Evolutionary conservation across 148 eudicot species (phyloP).

Genomic region (Simmondsia chinensis): DNA sequence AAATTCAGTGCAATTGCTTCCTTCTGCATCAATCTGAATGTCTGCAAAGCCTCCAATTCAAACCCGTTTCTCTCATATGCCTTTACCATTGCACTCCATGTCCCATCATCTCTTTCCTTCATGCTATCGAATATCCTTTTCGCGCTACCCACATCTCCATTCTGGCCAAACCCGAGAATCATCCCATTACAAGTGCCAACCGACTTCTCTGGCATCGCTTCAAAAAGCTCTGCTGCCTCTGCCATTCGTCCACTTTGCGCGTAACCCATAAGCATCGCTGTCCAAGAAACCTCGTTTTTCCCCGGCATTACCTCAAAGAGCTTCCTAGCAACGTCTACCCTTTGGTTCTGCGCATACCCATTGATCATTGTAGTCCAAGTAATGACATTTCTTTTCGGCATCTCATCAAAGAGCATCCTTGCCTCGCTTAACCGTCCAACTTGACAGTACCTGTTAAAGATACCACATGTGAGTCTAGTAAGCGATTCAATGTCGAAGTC

Average conservation of each 20-base stretch:
- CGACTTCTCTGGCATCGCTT: constrained; percentile 34
- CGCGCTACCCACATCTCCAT: constrained; percentile 35
- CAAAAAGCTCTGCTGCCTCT: constrained; percentile 36
- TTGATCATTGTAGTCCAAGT: constrained; percentile 41
- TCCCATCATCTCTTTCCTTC: constrained; percentile 32
- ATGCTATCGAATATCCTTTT: constrained; percentile 26
- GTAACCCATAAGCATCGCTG: constrained; percentile 50
- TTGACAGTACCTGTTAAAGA: too few relatives aligned
- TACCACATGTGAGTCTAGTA: too few relatives aligned
- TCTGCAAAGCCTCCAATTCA: constrained; percentile 29
- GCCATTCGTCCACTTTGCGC: constrained; percentile 36
- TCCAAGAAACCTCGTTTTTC: constrained; percentile 50
- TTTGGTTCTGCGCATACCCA: constrained; percentile 24
- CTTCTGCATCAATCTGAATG: constrained; percentile 30
- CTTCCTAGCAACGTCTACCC: constrained; percentile 42
- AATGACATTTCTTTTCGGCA: constrained; percentile 32
- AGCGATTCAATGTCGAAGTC: too few relatives aligned
- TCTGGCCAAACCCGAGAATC: constrained; percentile 41
- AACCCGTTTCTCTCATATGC: constrained; percentile 29
- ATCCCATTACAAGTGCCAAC: constrained; percentile 33
- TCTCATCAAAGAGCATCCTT: constrained; percentile 31
- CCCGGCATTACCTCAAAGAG: constrained; percentile 55
- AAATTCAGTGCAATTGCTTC: constrained; percentile 19
- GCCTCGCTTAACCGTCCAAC: constrained; percentile 32
- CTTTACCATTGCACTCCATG: constrained; percentile 44